Percentiles rank a stretch among this genome's conserved stretches.
These are phyloP conservation scores for Peronospora farinosa DNA, from an alignment of 352 stramenopile genomes.

Conservation along the genomic window DNA sequence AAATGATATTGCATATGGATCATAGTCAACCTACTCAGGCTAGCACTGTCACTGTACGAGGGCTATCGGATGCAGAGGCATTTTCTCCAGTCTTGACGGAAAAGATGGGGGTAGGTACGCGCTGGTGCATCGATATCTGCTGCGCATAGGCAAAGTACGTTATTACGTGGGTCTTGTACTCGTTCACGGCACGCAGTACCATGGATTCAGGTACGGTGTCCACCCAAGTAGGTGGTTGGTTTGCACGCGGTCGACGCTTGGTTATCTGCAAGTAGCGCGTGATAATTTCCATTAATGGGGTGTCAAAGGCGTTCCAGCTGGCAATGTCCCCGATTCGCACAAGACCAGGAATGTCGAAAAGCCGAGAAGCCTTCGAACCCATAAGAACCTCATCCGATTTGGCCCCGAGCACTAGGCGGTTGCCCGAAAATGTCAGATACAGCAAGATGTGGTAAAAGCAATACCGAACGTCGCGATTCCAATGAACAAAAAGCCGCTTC, in stretches of 20 bases:
- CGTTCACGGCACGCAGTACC: constrained; percentile 47
- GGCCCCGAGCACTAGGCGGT: constrained; percentile 64
- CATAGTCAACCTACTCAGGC: constrained; percentile 17
- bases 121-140: constrained; percentile 60
- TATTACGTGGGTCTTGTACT: constrained; percentile 64
- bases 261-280: constrained; percentile 39
- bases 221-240: constrained; percentile 34
- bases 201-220: constrained; percentile 33
- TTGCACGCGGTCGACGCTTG: constrained; percentile 23
- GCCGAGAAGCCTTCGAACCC: constrained; percentile 43
- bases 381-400: constrained; percentile 71
- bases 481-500: constrained; percentile 69
- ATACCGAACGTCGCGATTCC: constrained; percentile 79
- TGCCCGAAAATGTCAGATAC: constrained; percentile 74
- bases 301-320: constrained; percentile 62
- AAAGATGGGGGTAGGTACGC: constrained; percentile 55
- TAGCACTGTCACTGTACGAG: constrained; percentile 20
- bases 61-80: constrained; percentile 7
- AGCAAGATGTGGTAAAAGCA: constrained; percentile 78
- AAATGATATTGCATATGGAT: constrained; percentile 1
- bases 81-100: constrained; percentile 35
- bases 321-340: constrained; percentile 29
- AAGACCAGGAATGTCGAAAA: constrained; percentile 72
- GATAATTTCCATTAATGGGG: constrained; percentile 50
- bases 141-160: constrained; percentile 56